Evolutionary conservation across 1,284 basidiomycete genomes (phyloP).

Genomic region (Leccinum pachyderme): DNA sequence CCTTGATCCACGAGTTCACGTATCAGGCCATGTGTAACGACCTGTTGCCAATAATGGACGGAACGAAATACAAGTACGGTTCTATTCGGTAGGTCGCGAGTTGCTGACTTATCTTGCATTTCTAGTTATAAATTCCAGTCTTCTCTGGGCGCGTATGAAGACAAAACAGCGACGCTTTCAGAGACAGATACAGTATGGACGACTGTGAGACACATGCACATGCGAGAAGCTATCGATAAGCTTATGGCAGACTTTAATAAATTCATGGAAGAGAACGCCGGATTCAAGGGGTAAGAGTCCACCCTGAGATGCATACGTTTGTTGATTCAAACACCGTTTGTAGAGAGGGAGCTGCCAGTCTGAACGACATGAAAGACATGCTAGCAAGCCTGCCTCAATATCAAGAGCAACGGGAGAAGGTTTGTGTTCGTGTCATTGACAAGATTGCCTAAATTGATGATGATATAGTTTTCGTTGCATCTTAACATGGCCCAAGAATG

Average conservation of each 20-base stretch:
- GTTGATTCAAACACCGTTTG: slow-evolving; percentile 1
- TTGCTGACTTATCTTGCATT: slow-evolving; percentile 1
- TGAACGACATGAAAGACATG: slow-evolving; percentile 99
- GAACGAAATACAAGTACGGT: slow-evolving; percentile 82
- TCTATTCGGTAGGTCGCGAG: not conserved
- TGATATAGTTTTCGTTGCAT: slow-evolving; percentile 85
- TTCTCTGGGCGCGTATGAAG: slow-evolving; percentile 78
- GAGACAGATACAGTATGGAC: slow-evolving; percentile 93
- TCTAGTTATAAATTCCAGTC: slow-evolving; percentile 85
- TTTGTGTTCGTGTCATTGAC: slow-evolving; percentile 24
- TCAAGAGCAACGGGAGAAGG: slow-evolving; percentile 94
- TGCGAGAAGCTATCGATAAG: slow-evolving; percentile 97
- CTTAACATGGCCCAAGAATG: slow-evolving; percentile 97
- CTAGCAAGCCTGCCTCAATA: slow-evolving; percentile 93
- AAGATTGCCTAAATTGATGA: not conserved
- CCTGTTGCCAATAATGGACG: slow-evolving; percentile 84
- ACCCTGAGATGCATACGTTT: not conserved
- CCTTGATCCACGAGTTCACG: slow-evolving; percentile 96
- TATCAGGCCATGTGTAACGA: slow-evolving; percentile 99
- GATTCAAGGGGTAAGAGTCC: slow-evolving; percentile 73
- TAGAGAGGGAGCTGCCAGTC: slow-evolving; percentile 78
- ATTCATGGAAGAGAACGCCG: slow-evolving; percentile 91
- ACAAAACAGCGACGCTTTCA: slow-evolving; percentile 80
- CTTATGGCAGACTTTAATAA: slow-evolving; percentile 93
- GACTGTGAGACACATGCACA: slow-evolving; percentile 93